phyloP scores from a whole-genome alignment of 495 filamentous ascomycete species.

The Hypoxylon rickii region DNA sequence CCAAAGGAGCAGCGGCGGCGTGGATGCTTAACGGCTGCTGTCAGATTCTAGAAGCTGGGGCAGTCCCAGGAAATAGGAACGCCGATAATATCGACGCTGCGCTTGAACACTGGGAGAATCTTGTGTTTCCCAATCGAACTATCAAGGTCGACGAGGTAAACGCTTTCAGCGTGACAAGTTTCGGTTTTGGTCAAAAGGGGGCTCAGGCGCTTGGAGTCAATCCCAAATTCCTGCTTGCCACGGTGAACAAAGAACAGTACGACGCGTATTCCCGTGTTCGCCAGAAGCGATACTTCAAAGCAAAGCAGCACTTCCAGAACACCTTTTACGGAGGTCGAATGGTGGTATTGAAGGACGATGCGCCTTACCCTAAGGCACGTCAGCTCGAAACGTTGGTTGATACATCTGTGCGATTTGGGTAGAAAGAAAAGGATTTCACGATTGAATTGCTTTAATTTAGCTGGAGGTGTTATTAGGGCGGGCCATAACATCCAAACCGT shows the following conservation, averaged over 20 bases:
- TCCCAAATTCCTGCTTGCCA: constrained; percentile 82
- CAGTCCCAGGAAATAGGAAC: constrained; percentile 95
- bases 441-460: neutral
- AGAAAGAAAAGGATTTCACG: neutral
- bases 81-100: constrained; percentile 94
- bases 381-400: constrained; percentile 20
- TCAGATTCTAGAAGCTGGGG: constrained; percentile 86
- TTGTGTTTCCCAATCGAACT: constrained; percentile 87
- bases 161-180: constrained; percentile 88
- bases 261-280: constrained; percentile 54
- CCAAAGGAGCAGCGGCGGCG: constrained; percentile 96
- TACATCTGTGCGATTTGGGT: constrained; percentile 23
- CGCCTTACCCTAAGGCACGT: constrained; percentile 21
- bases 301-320: constrained; percentile 33
- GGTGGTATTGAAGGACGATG: constrained; percentile 31
- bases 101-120: constrained; percentile 94
- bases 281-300: constrained; percentile 25
- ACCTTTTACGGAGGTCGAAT: constrained; percentile 26
- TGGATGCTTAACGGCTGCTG: constrained; percentile 99
- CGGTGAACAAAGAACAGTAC: constrained; percentile 74
- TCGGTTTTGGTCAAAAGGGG: constrained; percentile 92
- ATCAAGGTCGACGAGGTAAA: constrained; percentile 94
- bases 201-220: constrained; percentile 89
- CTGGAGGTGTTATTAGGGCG: neutral
- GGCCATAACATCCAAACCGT: too few relatives aligned